Base-by-base conservation (phyloP, 257 asterid genomes). In the Capsicum pubescens region DNA sequence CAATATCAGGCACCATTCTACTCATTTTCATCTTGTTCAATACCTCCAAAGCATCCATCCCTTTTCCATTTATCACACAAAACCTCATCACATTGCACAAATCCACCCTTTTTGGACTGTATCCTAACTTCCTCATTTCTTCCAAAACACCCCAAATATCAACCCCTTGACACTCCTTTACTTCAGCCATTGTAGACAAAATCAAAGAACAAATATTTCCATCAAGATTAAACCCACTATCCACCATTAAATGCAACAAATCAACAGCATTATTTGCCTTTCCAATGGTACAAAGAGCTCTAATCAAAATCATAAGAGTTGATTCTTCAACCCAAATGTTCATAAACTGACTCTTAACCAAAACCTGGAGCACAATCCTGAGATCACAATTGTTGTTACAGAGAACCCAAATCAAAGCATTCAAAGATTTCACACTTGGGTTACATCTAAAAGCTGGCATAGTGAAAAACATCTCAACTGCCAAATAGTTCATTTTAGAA, bases 241-340 rank as follows among this genome's bases (percentile, higher is more conserved):
- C 89, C 69, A 82, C 94, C 92, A 93, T 87, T 21, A 81, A 83
- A 36, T 88, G 78, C 85, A 93, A 72, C 83, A 95, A 55, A 84
- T 88, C 91, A 81, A 89, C 77, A 39, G 95, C 97, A 48, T 80
- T 44, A 63, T 83, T 84, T 7, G 86, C 84, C 16, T 86, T 89
- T 69, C 97, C 93, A 67, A 82, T 79, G 84, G 74, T 67, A 87
- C 98, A 95, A 83, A 95, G 94, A 60, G 91, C 94, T 85, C 85
- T 89, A 84, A 94, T 91, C 84, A 95, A 85, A 80, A 94, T 87
- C 83, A 83, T 85, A 81, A 88, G 92, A 74, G 88, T 88, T 12
- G 97, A 92, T 39, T 89, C 94, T 17, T 93, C 97, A 44, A 92
- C 72, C 89, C 92, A 86, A 84, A 92, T 87, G 17, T 88, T 90